Base-by-base conservation (phyloP, 805 yeast genomes). In the Candida palmyrensis region DNA sequence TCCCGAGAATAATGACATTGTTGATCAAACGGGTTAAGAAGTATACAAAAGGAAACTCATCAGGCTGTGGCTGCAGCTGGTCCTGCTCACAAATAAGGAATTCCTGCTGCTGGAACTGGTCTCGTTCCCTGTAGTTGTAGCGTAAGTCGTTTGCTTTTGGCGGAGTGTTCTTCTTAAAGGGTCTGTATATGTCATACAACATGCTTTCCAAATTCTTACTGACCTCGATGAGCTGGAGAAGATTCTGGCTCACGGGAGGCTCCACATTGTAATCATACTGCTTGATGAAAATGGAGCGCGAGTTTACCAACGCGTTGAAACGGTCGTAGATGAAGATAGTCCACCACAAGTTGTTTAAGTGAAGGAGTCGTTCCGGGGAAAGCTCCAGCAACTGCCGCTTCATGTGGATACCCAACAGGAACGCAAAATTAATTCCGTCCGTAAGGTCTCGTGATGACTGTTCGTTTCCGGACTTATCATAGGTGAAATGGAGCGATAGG, bases 341-440 rank as follows among this genome's bases (percentile, higher is more conserved):
- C 66, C 66, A 61, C 62, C 64, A 61, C 13, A 60, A 37, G 25
- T 51, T 44, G 11, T 51, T 43, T 12, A 51, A 39, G 29, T 55
- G 53, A 3, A 35, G 38, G 19, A 36, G 26, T 26, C 33, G 30
- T 21, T 42, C 42, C 14, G 35, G 21, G 32, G 37, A 16, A 4
- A 25, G 29, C 20, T 34, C 38, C 25, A 15, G 31, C 18, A 29
- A 30, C 25, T 34, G 37, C 1, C 48, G 36, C 33, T 51, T 53
- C 53, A 49, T 49, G 32, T 56, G 60, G 21, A 56, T 48, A 1
- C 51, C 59, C 24, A 52, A 27, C 6, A 55, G 43, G 8, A 42
- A 40, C 3, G 51, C 54, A 28, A 55, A 37, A 37, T 51, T 55
- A 26, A 57, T 44, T 3, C 63, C 57, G 26, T 44, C 44, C 6